These are phyloP conservation scores for Aspergillus thermomutatus DNA, from an alignment of 2,329 filamentous ascomycete species.

Conservation along the genomic window DNA sequence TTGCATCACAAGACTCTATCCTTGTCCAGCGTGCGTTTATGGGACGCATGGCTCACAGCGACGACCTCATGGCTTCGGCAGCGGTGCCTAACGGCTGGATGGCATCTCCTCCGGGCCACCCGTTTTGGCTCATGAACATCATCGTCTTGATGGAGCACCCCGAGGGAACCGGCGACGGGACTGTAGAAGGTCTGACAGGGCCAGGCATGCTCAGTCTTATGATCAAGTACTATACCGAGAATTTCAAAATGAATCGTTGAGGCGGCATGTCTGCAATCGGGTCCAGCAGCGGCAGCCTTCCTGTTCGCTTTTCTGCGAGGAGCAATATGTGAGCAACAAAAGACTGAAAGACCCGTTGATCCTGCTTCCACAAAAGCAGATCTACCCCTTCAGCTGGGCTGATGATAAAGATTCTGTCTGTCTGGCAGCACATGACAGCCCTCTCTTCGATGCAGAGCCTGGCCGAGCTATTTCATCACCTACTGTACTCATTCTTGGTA, in stretches of 20 bases:
- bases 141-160: slow-evolving; percentile 16
- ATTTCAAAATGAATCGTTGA: slow-evolving; percentile 2
- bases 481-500: slow-evolving; percentile 22
- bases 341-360: slow-evolving; percentile 9
- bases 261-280: slow-evolving; percentile 7
- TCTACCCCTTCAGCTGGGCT: slow-evolving; percentile 20
- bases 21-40: slow-evolving; percentile 15
- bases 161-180: slow-evolving; percentile 15
- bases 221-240: slow-evolving; percentile 13
- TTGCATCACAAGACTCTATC: slow-evolving; percentile 5
- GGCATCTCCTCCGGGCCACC: slow-evolving; percentile 19
- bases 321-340: not conserved
- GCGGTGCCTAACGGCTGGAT: slow-evolving; percentile 22
- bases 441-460: slow-evolving; percentile 18
- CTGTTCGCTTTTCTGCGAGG: slow-evolving; percentile 15
- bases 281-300: slow-evolving; percentile 6
- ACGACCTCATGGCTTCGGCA: slow-evolving; percentile 11
- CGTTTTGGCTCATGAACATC: slow-evolving; percentile 19
- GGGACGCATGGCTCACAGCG: slow-evolving; percentile 16
- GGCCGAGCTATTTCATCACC: slow-evolving; percentile 23
- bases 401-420: slow-evolving; percentile 14
- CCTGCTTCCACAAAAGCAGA: slow-evolving; percentile 14
- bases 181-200: slow-evolving; percentile 16
- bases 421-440: slow-evolving; percentile 12
- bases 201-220: slow-evolving; percentile 12